Evolutionary conservation across 768 basidiomycete genomes (phyloP), one percentile per base, ranked within the genome.

Genomic region (Phaeolepiota aurea): DNA sequence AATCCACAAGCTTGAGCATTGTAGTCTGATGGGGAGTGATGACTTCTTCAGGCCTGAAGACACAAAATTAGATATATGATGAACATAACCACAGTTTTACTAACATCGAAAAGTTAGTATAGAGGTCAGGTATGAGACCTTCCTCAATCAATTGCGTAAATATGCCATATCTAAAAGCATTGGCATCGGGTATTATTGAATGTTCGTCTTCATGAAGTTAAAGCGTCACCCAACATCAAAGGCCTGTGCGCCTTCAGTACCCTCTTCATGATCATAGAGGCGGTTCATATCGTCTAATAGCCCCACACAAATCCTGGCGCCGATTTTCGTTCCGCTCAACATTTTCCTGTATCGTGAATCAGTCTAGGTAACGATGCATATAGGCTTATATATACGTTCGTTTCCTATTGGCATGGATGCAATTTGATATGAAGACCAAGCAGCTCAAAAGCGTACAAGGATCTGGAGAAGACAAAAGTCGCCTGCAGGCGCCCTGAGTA

Each of bases 1-100:
- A 85, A 55, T 94, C 92, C 10, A 92, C 64, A 12, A 94, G 66
- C 59, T 92, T 93, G 43, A 96, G 74, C 9, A 94, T 63, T n/a
- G 77, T 85, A 3, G 81, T 88, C 57, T 94, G 92, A 48, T 85
- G 81, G 0, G 90, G 87, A 3, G 87, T 78, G 30, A 92, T 74
- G 10, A 79, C 68, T 61, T 91, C 89, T 34, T 73, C 77, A 16
- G 62, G 45, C 43, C 87, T 87, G 55, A 21, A 37, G 28, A 38
- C 16, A 16, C 10, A 23, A 36, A 4, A 39, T 37, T n/a, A 30
- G 37, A 38, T 31, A 35, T 28, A 3, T 32, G 28, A 10, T 14
- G 25, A 19, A 18, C 34, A 15, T 25, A 30, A 45, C 13, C 20
- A 16, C 32, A 48, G 13, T 20, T 1, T 9, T 19, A 62, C 79